These are phyloP conservation scores for Lachancea waltii DNA, from an alignment of 805 yeast genomes.

Conservation along the genomic window DNA sequence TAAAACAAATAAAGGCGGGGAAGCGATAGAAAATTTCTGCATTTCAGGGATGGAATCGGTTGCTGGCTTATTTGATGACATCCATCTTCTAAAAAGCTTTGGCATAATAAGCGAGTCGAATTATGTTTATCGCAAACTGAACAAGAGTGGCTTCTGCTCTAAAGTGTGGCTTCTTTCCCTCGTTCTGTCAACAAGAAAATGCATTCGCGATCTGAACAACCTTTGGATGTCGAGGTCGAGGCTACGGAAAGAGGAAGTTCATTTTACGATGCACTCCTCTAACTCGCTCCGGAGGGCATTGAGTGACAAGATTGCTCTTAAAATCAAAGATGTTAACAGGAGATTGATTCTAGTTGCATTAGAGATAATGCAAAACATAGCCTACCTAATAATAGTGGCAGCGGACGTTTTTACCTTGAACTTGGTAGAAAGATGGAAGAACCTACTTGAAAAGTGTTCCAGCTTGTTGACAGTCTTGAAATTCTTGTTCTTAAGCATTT, in stretches of 20 bases:
- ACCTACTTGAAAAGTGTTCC: constrained; percentile 20
- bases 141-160: constrained; percentile 25
- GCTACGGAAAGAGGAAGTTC: constrained; percentile 12
- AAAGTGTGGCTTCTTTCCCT: constrained; percentile 27
- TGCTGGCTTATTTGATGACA: constrained; percentile 24
- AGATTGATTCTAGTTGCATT: constrained; percentile 15
- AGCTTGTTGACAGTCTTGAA: constrained; percentile 19
- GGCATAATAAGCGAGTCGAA: constrained; percentile 26
- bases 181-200: constrained; percentile 20
- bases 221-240: constrained; percentile 12
- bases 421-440: constrained; percentile 6
- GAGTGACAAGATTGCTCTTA: constrained; percentile 14
- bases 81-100: constrained; percentile 24
- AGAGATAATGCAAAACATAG: constrained; percentile 24
- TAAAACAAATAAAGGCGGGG: too few species aligned
- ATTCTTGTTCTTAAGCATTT: constrained; percentile 14
- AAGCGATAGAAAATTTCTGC: constrained; percentile 19
- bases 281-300: constrained; percentile 15
- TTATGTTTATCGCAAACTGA: constrained; percentile 20
- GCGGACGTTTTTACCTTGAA: constrained; percentile 6
- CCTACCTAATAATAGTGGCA: constrained; percentile 20
- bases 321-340: constrained; percentile 12
- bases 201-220: constrained; percentile 11
- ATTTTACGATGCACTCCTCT: background rate
- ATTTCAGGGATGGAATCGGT: constrained; percentile 20